These are phyloP conservation scores for Tetrahymena borealis DNA, from an alignment of 73 alveolate species.

Conservation along the genomic window DNA sequence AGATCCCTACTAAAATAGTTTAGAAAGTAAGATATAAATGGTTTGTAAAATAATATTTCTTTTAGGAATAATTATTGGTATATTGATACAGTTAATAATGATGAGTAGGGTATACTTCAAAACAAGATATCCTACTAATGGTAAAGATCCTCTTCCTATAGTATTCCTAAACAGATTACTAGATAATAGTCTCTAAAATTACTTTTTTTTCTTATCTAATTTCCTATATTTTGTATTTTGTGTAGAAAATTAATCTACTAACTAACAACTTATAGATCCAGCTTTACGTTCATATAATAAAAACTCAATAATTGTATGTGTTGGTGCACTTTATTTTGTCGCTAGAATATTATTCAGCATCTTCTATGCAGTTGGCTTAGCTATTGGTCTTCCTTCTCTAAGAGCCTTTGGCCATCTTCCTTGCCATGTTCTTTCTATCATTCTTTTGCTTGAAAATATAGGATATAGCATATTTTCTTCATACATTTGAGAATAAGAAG, in stretches of 20 bases:
- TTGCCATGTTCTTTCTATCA: background rate
- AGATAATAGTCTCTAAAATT: background rate
- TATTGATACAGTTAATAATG: background rate
- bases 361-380: background rate
- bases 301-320: background rate
- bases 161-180: background rate
- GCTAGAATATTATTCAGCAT: background rate
- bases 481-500: background rate
- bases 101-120: background rate
- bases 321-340: background rate
- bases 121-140: background rate
- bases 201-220: background rate
- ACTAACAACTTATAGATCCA: background rate
- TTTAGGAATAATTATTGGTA: background rate
- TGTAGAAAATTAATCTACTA: no score
- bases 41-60: background rate
- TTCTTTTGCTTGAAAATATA: background rate
- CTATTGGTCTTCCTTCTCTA: background rate
- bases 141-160: background rate
- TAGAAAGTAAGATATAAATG: background rate
- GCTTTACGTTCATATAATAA: background rate
- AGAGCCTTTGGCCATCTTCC: conserved; percentile 3
- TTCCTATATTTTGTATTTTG: background rate
- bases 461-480: background rate
- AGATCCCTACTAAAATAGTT: background rate